Evolutionary conservation across 768 basidiomycete genomes (phyloP), one percentile per base, ranked within the genome.

Genomic region (Pisolithus orientalis): DNA sequence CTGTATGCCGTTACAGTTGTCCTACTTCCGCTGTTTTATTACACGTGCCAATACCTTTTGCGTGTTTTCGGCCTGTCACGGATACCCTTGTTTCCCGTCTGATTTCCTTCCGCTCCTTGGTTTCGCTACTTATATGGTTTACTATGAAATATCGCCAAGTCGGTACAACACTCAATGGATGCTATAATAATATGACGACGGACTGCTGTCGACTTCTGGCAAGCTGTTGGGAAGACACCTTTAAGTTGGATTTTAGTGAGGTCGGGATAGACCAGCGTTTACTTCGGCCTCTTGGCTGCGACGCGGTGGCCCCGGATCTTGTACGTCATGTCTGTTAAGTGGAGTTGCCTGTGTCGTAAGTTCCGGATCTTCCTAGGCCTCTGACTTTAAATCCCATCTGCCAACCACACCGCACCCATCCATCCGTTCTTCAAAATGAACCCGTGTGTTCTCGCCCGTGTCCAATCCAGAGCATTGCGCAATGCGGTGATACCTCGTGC

Each of bases 81-180:
- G 57, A 67, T 70, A 68, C 68, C 68, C 66, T 55, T 44, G n/a
- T 44, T 34, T 34, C 31, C 48, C 31, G 52, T 44, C 47, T 40
- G 47, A 45, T 49, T 47, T 48, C 56, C 14, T 25, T 31, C 51
- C 58, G 27, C 48, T 62, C 65, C 17, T 53, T 62, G 47, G 52
- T 52, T 53, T 34, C 43, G 28, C 53, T 68, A 68, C 53, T 70
- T 68, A 70, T 63, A 56, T 64, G 60, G 57, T 67, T 59, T 62
- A 68, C 60, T 68, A 68, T 62, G 65, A 59, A 40, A 54, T 65
- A 61, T 54, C 42, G 43, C 43, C 59, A 56, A 54, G 59, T 59
- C 40, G 45, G 52, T 34, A 34, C 34, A 11, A 34, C 52, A 57
- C 47, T 51, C 55, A 49, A 52, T 53, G 39, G 51, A 50, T 61